Base-by-base conservation (phyloP, 1,284 basidiomycete species). In the Vanrija pseudolonga region DNA sequence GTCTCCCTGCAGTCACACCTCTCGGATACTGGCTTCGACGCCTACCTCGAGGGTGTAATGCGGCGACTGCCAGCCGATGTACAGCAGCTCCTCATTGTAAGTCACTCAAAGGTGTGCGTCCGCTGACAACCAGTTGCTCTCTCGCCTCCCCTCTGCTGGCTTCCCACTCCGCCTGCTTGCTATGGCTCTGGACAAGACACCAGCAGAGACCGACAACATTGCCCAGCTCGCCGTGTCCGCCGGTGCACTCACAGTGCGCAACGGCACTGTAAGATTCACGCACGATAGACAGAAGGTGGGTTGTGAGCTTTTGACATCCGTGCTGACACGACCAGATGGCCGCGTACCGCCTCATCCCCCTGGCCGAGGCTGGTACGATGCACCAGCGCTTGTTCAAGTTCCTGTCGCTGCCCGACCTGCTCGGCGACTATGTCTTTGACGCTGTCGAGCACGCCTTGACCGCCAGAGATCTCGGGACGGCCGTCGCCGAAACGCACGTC, bases 211-310 rank as follows among this genome's bases (percentile, higher is more conserved):
- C 5, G 61, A 63, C 23, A 41, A 41, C 19, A 44, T 55, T 22
- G 42, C 65, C 19, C 52, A 61, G 18, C 43, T 55, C 11, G 57
- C 56, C 7, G 37, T 47, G 9, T 47, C 28, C 4, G 53, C 57
- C 6, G 69, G 66, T 1, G 49, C 53, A 1, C 36, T 63, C 4
- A 43, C 51, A 0, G 26, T 59, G 6, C 36, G 51, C 3, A 22
- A 44, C 45, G 28, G 52, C 40, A 23, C n/a, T 6, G 62, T 67
- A 2, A 46, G 59, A 2, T 76, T 74, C 56, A 56, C 64, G 0
- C 72, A 76, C 50, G 69, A 72, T 47, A 63, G 69, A 2, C 68
- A 70, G 43, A 51, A 64, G 28, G 67, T 68, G 39, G 39, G 66
- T 54, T 36, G 17, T 4, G 3, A 3, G 9, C 32, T 3, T 20